Evolutionary conservation across 805 yeast species (phyloP).

Genomic region (Groenewaldozyma tartarivorans): DNA sequence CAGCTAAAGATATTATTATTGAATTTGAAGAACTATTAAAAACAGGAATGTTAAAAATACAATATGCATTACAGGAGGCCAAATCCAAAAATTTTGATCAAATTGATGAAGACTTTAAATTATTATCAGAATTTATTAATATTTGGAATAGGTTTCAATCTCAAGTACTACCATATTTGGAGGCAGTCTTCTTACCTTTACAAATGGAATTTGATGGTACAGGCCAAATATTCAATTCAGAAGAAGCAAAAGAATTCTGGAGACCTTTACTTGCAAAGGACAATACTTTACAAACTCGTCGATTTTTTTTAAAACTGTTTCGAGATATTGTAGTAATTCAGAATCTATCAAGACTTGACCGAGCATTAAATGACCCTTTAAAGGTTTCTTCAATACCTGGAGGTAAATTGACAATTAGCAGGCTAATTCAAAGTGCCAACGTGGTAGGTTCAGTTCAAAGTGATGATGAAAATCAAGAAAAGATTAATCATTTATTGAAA

Average conservation of each 20-base stretch:
- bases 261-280: conserved; percentile 17
- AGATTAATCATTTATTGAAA: conserved; percentile 43
- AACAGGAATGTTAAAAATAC: conserved; percentile 29
- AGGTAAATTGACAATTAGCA: conserved; percentile 17
- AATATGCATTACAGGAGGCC: conserved; percentile 12
- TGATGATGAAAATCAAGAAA: conserved; percentile 44
- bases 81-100: too few relatives aligned
- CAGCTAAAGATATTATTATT: conserved; percentile 30
- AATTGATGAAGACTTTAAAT: conserved; percentile 22
- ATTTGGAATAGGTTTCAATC: conserved; percentile 52
- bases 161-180: conserved; percentile 47
- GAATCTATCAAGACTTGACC: conserved; percentile 18
- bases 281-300: conserved; percentile 20
- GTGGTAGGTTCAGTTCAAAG: conserved; percentile 44
- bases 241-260: conserved; percentile 32
- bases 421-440: conserved; percentile 54
- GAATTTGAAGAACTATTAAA: conserved; percentile 39
- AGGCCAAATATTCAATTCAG: conserved; percentile 30
- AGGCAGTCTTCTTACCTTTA: conserved; percentile 54
- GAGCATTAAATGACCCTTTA: conserved; percentile 6
- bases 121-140: conserved; percentile 25
- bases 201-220: conserved; percentile 40
- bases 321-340: conserved; percentile 30
- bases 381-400: conserved; percentile 13
- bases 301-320: conserved; percentile 25